A percentile compares a stretch with the other conserved stretches of the same genome.
Evolutionary conservation across 2,329 filamentous ascomycete species (phyloP).

Genomic region (Lecanicillium sp.): DNA sequence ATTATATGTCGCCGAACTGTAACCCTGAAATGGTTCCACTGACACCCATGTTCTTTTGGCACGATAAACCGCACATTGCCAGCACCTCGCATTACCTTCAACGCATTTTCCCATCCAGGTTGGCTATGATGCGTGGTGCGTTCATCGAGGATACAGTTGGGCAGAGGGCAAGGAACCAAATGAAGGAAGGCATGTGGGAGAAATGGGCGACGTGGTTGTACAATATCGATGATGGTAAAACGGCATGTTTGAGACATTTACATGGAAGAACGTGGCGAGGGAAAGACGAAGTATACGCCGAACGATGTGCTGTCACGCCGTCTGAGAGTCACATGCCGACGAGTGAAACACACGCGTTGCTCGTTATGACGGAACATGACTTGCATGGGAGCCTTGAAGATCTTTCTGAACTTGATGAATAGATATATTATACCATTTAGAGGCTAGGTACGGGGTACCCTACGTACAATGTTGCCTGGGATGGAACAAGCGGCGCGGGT

Average conservation of each 20-base stretch:
- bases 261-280: slow-evolving; percentile 39
- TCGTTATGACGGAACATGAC: too few relatives aligned
- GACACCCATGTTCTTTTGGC: slow-evolving; percentile 52
- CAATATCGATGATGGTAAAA: slow-evolving; percentile 38
- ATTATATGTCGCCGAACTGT: slow-evolving; percentile 20
- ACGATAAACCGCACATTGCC: slow-evolving; percentile 49
- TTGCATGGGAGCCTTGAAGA: too few relatives aligned
- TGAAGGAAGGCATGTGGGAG: slow-evolving; percentile 44
- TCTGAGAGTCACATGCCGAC: too few relatives aligned
- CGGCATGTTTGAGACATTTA: slow-evolving; percentile 40
- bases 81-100: slow-evolving; percentile 40
- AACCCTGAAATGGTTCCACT: slow-evolving; percentile 28
- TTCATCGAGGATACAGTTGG: slow-evolving; percentile 52
- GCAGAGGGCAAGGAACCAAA: slow-evolving; percentile 45
- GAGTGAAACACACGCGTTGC: too few relatives aligned
- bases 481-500: too few relatives aligned
- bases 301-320: too few relatives aligned
- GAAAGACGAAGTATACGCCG: slow-evolving; percentile 1
- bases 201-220: slow-evolving; percentile 51
- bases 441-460: too few relatives aligned
- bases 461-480: too few relatives aligned
- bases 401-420: too few relatives aligned
- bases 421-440: too few relatives aligned
- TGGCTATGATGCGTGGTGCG: slow-evolving; percentile 42
- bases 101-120: slow-evolving; percentile 39